phyloP scores from a whole-genome alignment of 2,329 filamentous ascomycete genomes.

The Neofusicoccum laricinum region DNA sequence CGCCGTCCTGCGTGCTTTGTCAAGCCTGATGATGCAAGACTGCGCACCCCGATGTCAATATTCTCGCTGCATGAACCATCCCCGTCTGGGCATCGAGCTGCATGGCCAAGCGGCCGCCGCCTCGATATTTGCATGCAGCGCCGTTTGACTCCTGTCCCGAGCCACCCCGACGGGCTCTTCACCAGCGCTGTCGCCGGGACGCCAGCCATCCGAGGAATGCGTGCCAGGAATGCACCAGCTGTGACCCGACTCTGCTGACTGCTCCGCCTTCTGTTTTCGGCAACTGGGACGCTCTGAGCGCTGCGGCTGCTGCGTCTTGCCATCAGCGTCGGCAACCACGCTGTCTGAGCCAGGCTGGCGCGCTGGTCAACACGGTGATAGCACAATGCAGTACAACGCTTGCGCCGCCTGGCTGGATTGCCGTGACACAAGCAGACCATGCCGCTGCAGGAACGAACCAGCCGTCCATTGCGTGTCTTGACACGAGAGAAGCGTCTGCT shows the following conservation, averaged over 20 bases:
- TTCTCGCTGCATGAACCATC: constrained; percentile 17
- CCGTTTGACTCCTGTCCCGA: constrained; percentile 9
- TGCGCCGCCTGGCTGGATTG: neutral
- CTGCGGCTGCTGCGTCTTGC: neutral
- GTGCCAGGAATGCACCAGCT: neutral
- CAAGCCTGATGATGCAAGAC: constrained; percentile 11
- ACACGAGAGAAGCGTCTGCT: constrained; percentile 7
- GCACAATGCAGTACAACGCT: constrained; percentile 10
- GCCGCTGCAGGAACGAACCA: constrained; percentile 14
- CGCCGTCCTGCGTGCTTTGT: neutral
- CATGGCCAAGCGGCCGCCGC: neutral
- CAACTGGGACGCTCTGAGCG: neutral
- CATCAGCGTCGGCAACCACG: neutral
- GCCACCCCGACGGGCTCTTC: neutral
- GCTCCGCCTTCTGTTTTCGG: neutral
- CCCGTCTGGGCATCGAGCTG: neutral
- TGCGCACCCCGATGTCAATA: constrained; percentile 13
- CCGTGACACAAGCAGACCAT: neutral
- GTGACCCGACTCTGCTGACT: neutral
- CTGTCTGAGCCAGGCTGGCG: constrained; percentile 1
- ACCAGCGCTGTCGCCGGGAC: neutral
- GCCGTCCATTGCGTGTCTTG: constrained; percentile 3
- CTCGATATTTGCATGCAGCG: constrained; percentile 13
- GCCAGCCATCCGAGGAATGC: constrained; percentile 1
- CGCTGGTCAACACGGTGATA: constrained; percentile 1